A percentile compares a stretch with the other conserved stretches of the same genome.
Evolutionary conservation across 129 eudicot species (phyloP).

Genomic region (Lonicera japonica): DNA sequence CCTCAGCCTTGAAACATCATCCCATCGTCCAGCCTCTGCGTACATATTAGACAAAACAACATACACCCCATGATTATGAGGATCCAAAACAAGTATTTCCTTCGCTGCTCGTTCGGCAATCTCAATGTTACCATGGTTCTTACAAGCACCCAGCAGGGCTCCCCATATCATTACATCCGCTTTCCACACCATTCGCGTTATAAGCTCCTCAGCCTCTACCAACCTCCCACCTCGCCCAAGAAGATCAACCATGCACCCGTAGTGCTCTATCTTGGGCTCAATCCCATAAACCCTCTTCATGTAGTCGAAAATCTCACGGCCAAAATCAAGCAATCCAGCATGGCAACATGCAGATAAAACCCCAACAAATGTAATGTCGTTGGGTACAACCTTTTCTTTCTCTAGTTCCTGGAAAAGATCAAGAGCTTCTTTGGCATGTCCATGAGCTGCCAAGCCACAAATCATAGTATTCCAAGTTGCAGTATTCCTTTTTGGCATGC

Average conservation of each 20-base stretch:
- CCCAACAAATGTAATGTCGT: constrained; percentile 58
- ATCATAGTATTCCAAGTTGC: constrained; percentile 79
- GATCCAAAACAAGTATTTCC: constrained; percentile 57
- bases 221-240: constrained; percentile 61
- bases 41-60: constrained; percentile 80
- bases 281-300: constrained; percentile 45
- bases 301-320: constrained; percentile 37
- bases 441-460: constrained; percentile 70
- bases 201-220: constrained; percentile 63
- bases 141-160: constrained; percentile 67
- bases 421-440: constrained; percentile 60
- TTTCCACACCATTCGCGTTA: constrained; percentile 51
- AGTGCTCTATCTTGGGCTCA: constrained; percentile 67
- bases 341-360: constrained; percentile 80
- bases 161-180: constrained; percentile 78
- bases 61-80: constrained; percentile 56
- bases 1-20: constrained; percentile 63
- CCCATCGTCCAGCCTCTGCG: constrained; percentile 79
- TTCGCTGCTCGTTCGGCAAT: constrained; percentile 59
- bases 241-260: constrained; percentile 78
- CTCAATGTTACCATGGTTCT: constrained; percentile 45
- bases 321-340: constrained; percentile 55
- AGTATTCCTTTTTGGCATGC: constrained; percentile 43
- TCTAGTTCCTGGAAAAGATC: constrained; percentile 29
- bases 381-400: constrained; percentile 31